phyloP scores from a whole-genome alignment of 1,284 basidiomycete species.

The Microstroma glucosiphilum region DNA sequence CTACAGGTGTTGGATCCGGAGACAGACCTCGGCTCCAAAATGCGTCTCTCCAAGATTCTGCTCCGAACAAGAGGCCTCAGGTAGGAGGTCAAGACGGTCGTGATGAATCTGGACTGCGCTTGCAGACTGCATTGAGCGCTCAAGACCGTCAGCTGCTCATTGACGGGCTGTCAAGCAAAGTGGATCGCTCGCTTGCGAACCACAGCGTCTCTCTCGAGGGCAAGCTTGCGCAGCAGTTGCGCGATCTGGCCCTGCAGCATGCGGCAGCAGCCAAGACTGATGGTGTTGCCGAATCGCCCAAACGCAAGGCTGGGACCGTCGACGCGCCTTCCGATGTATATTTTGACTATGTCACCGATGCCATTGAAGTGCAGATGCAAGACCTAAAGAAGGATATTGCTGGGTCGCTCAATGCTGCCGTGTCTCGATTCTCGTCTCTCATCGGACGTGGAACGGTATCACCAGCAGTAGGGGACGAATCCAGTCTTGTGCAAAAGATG shows the following conservation, averaged over 20 bases:
- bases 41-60: no score
- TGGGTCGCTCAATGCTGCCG: conserved; percentile 16
- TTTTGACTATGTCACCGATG: conserved; percentile 39
- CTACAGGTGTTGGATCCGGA: background rate
- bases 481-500: background rate
- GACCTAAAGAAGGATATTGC: conserved; percentile 27
- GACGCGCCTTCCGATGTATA: conserved; percentile 30
- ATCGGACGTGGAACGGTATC: background rate
- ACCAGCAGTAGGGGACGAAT: background rate
- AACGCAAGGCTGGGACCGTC: conserved; percentile 7
- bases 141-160: background rate
- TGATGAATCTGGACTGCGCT: no score
- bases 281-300: background rate
- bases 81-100: no score
- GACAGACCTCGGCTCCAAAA: background rate
- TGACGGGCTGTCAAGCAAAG: conserved; percentile 9
- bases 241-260: background rate
- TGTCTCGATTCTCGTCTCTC: conserved; percentile 12
- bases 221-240: conserved; percentile 5
- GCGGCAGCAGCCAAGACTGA: background rate
- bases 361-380: conserved; percentile 28
- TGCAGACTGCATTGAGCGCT: background rate
- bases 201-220: conserved; percentile 8
- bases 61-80: no score
- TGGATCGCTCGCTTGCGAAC: conserved; percentile 13